Evolutionary conservation across 352 stramenopile species (phyloP).

Genomic region (Phytophthora ramorum): DNA sequence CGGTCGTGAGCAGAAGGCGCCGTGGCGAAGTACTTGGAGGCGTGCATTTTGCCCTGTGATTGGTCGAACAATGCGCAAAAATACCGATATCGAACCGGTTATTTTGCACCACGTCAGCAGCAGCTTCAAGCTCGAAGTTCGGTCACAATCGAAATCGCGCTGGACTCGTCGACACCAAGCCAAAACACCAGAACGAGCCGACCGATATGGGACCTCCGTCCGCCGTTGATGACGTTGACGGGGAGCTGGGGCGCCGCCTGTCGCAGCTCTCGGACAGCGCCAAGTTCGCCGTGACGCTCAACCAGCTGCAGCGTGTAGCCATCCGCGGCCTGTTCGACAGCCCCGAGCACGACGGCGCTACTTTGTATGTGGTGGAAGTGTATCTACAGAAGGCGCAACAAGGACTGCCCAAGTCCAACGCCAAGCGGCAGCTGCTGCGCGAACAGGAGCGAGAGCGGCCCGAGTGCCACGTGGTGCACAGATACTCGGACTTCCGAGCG

Average conservation of each 20-base stretch:
- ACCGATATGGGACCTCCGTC: too few species aligned
- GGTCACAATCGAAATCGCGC: slow-evolving; percentile 20
- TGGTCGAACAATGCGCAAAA: neutral
- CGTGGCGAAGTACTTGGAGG: slow-evolving; percentile 3
- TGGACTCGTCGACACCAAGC: neutral
- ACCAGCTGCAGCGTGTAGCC: slow-evolving; percentile 64
- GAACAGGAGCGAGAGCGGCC: slow-evolving; percentile 24
- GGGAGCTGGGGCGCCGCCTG: slow-evolving; percentile 34
- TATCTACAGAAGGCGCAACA: slow-evolving; percentile 50
- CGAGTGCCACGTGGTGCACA: slow-evolving; percentile 51
- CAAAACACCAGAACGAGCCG: too few species aligned
- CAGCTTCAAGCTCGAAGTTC: neutral
- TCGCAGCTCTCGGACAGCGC: slow-evolving; percentile 59
- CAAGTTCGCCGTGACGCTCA: slow-evolving; percentile 59
- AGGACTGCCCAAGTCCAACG: slow-evolving; percentile 44
- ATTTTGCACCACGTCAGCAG: neutral
- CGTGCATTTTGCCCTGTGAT: neutral
- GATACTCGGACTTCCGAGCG: slow-evolving; percentile 62
- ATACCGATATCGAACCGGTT: slow-evolving; percentile 10
- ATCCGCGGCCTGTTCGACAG: slow-evolving; percentile 48
- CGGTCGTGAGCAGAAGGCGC: neutral
- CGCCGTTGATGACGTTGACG: too few species aligned
- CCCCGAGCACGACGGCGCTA: slow-evolving; percentile 37
- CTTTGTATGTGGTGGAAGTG: slow-evolving; percentile 63
- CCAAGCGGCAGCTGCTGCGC: slow-evolving; percentile 31